Conservation (phyloP, 805 yeast species). For the Teunomyces cretensis region DNA sequence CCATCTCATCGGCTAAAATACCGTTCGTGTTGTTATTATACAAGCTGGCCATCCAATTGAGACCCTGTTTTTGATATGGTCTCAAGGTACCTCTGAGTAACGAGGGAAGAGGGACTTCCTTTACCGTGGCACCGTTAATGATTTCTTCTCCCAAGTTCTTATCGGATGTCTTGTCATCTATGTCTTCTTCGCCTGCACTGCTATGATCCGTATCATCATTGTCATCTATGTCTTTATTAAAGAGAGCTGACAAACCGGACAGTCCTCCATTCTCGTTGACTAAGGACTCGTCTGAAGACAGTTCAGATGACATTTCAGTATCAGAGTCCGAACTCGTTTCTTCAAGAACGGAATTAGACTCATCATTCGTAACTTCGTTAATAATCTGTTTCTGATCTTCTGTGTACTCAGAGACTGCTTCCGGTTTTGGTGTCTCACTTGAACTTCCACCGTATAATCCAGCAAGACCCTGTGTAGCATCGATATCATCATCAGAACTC, state of each 20-base stretch:
- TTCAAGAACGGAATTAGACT: constrained; percentile 17
- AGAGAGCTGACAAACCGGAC: constrained; percentile 8
- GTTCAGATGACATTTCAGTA: constrained; percentile 8
- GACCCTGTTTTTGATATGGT: constrained; percentile 91
- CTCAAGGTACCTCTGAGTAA: constrained; percentile 79
- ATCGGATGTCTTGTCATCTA: constrained; percentile 16
- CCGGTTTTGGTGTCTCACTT: constrained; percentile 3
- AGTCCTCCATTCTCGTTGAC: neutral
- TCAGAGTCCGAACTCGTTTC: constrained; percentile 18
- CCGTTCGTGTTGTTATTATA: constrained; percentile 94
- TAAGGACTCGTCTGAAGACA: neutral
- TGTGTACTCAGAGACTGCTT: constrained; percentile 22
- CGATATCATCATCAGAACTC: constrained; percentile 12
- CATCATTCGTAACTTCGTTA: constrained; percentile 13
- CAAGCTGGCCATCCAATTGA: constrained; percentile 94
- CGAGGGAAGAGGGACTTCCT: constrained; percentile 76
- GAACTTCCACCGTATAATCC: constrained; percentile 17
- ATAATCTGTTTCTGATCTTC: constrained; percentile 35
- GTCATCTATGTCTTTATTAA: constrained; percentile 6
- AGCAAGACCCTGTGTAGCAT: constrained; percentile 20
- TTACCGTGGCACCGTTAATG: constrained; percentile 42
- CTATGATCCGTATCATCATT: constrained; percentile 12
- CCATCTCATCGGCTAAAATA: constrained; percentile 98
- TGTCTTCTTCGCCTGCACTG: constrained; percentile 12
- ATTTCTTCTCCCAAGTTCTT: constrained; percentile 26